Base-by-base conservation (phyloP, 1,284 basidiomycete genomes). In the Cutaneotrichosporon sp. region DNA sequence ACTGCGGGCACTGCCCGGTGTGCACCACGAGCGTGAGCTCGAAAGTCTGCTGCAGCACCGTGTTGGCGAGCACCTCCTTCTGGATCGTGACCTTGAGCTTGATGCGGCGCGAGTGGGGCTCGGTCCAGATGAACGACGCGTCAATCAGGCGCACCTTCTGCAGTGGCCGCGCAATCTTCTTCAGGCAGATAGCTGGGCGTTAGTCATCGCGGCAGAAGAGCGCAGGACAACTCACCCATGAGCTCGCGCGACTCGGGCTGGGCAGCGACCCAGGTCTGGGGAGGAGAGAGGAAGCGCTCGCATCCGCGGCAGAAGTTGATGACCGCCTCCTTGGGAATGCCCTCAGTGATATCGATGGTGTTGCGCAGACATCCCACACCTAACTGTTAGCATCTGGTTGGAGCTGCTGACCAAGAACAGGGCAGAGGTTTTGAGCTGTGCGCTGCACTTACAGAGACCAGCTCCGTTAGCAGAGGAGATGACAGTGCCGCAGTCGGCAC, bases 51-150 rank as follows among this genome's bases (percentile, higher is more conserved):
- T 99, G 95, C 47, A 99, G 83, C 72, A 99, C 91, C 0, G 97
- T 99, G 54, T 90, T 89, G 1, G 92, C 92, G 68, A 99, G 86
- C 49, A 97, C 93, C 84, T 99, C 97, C 82, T 99, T 98, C 81
- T 99, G 97, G 58, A 99, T 95, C 0, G 95, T 98, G 72, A 99
- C 82, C 66, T 97, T 97, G 66, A 99, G 88, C 56, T 92, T 87
- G 65, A 99, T 79, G 55, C 97, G 86, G 78, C 95, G 95, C 56
- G 91, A 94, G 81, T 99, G 95, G 1, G 95, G 95, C 76, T 99
- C 97, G 10, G 95, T 99, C 95, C 97, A 99, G 74, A 99, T 93
- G 78, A 99, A 99, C 67, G 93, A 91, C 0, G 95, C 95, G 68
- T 99, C 95, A 38, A 97, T 97, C 47, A 99, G 82, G 34, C 95